Base-by-base conservation (phyloP, 208 protist species). In the Trypanosoma congolense region DNA sequence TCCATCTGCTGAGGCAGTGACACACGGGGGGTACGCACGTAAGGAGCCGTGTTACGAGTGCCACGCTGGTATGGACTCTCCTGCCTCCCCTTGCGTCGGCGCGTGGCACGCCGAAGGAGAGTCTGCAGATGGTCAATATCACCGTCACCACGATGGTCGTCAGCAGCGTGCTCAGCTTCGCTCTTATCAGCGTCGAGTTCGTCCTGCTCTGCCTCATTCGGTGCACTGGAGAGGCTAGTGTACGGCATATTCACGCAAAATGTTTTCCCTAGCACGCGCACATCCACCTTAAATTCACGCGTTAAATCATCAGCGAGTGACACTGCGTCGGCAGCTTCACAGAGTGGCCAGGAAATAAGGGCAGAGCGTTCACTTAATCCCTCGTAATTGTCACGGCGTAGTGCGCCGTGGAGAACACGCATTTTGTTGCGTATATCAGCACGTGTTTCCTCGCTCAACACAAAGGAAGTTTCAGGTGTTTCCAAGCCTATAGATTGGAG, bases 341-440 rank as follows among this genome's bases (percentile, higher is more conserved):
- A 90, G 8, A 92, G 56, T 28, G 85, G 85, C 78, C 79, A 87
- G 55, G 85, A 71, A 25, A 92, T 65, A 18, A 92, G 70, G 5
- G 79, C 85, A 0, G 80, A 78, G 6, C 78, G 70, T 65, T 92
- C 85, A 51, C 77, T 83, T 9, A 90, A 45, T 28, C 81, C 81
- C 22, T 83, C 70, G 26, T 76, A 84, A 2, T 61, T 52, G 60
- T 75, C 75, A 25, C 85, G 75, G 5, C 72, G 65, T 67, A 92
- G 56, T 3, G 60, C 87, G 4, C 83, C 80, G 22, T 79, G 65
- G 10, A 94, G 45, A 9, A 91, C 49, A 18, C 73, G 75, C 70
- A 91, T 73, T 49, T 90, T 89, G 42, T 83, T 88, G 1, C 24
- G 25, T 18, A 91, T 80, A 45, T 92, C 81, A 3, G 48, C 63